A percentile compares a stretch with the other conserved stretches of the same genome.
Evolutionary conservation across 1,139 yeast genomes (phyloP).

Genomic region (Lodderomyces pseudojiufengensis): DNA sequence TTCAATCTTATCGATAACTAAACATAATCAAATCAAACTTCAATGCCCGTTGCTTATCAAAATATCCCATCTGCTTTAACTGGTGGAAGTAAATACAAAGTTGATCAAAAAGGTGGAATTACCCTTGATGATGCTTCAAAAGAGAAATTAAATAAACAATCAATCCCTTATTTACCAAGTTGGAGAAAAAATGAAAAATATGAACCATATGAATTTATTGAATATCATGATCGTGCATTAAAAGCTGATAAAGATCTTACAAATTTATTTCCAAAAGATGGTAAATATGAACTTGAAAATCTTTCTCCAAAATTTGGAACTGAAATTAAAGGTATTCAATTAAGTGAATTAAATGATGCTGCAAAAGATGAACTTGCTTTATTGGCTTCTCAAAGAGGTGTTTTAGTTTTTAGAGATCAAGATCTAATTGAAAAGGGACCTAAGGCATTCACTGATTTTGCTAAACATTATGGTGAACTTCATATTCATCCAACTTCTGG

Average conservation of each 20-base stretch:
- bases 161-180: slow-evolving; percentile 46
- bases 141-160: slow-evolving; percentile 16
- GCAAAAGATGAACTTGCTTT: slow-evolving; percentile 66
- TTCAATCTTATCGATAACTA: background rate
- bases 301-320: slow-evolving; percentile 67
- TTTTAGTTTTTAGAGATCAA: slow-evolving; percentile 64
- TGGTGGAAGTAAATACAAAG: slow-evolving; percentile 14
- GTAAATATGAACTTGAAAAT: slow-evolving; percentile 27
- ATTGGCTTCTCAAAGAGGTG: slow-evolving; percentile 63
- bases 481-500: slow-evolving; percentile 77
- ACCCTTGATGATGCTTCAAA: slow-evolving; percentile 20
- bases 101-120: slow-evolving; percentile 17
- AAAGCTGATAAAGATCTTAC: slow-evolving; percentile 55
- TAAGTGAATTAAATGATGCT: slow-evolving; percentile 46
- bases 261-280: slow-evolving; percentile 43
- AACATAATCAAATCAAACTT: background rate
- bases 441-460: slow-evolving; percentile 49
- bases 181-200: slow-evolving; percentile 45
- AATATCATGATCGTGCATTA: slow-evolving; percentile 51
- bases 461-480: slow-evolving; percentile 60
- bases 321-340: slow-evolving; percentile 56
- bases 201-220: slow-evolving; percentile 45
- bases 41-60: slow-evolving; percentile 14
- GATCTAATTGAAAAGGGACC: slow-evolving; percentile 60
- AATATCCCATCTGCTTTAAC: slow-evolving; percentile 10